Conservation (phyloP, 179 eudicot species). For the Spergularia azorica region DNA sequence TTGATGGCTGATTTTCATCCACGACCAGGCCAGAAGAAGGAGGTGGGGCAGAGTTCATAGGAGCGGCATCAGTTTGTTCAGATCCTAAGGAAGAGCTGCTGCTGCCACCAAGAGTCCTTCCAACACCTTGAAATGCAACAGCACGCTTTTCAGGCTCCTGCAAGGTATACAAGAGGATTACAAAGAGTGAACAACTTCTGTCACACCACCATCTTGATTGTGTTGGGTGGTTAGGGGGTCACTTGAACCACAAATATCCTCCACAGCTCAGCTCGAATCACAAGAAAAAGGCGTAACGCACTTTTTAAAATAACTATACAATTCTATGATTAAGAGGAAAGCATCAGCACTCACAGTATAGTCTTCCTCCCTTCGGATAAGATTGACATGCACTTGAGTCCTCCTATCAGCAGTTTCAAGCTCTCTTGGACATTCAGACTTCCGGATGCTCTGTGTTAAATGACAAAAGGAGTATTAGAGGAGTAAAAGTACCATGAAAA, state of each 20-base stretch:
- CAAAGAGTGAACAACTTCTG: neutral
- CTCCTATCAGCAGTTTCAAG: conserved; percentile 73
- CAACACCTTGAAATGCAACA: conserved; percentile 63
- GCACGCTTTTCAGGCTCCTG: conserved; percentile 60
- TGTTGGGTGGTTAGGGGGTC: neutral
- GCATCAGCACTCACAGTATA: conserved; percentile 53
- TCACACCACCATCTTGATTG: neutral
- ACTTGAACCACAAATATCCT: neutral
- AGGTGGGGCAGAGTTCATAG: conserved; percentile 31
- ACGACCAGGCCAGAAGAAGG: conserved; percentile 39
- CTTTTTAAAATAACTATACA: neutral
- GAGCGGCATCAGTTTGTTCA: conserved; percentile 23
- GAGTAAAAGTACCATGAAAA: neutral
- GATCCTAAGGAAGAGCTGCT: conserved; percentile 21
- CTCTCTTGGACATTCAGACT: conserved; percentile 80
- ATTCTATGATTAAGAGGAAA: neutral
- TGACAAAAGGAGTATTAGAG: neutral
- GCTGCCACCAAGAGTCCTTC: conserved; percentile 60
- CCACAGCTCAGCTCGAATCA: neutral
- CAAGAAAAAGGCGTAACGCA: neutral
- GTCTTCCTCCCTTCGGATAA: conserved; percentile 66
- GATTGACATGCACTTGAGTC: conserved; percentile 66
- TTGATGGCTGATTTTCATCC: conserved; percentile 43
- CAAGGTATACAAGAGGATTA: neutral
- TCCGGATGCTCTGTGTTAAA: conserved; percentile 65